Percentiles rank a stretch among this genome's conserved stretches.
Conservation (phyloP, 495 filamentous ascomycete species). For the Amorphotheca resinae region DNA sequence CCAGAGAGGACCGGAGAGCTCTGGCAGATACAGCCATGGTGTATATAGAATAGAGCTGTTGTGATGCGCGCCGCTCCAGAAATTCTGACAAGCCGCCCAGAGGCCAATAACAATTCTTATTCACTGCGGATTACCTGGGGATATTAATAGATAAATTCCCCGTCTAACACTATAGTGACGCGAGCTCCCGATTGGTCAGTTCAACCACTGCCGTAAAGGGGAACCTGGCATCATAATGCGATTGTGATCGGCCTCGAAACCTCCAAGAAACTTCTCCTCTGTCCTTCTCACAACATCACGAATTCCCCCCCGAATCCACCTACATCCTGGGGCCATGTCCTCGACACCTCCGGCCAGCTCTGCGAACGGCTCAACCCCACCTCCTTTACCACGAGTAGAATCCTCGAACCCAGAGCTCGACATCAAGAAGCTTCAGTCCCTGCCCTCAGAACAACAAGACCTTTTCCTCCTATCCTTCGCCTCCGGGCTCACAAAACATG, state of each 20-base stretch:
- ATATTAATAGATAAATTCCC: too few relatives aligned
- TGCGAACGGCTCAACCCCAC: conserved; percentile 23
- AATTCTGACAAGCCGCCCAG: neutral
- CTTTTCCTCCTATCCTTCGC: conserved; percentile 86
- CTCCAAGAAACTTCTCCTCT: neutral
- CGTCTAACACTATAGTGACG: neutral
- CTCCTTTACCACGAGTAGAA: conserved; percentile 16
- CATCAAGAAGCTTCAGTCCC: conserved; percentile 70
- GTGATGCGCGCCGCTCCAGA: too few relatives aligned
- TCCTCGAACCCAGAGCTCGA: conserved; percentile 51
- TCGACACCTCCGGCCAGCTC: conserved; percentile 16
- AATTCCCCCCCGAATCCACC: conserved; percentile 1
- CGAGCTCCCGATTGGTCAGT: neutral
- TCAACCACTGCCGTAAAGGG: neutral
- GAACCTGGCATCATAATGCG: neutral
- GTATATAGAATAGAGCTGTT: too few relatives aligned
- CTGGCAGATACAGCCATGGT: conserved; percentile 18
- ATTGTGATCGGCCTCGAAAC: neutral
- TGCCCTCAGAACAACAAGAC: conserved; percentile 92
- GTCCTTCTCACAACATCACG: neutral
- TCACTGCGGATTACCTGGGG: too few relatives aligned
- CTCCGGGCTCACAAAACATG: conserved; percentile 69
- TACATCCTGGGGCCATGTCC: conserved; percentile 15
- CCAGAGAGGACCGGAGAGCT: conserved; percentile 10
- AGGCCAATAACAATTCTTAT: neutral